A percentile compares a stretch with the other conserved stretches of the same genome.
Evolutionary conservation across 495 filamentous ascomycete genomes (phyloP).

Genomic region (Aspergillus avenaceus): DNA sequence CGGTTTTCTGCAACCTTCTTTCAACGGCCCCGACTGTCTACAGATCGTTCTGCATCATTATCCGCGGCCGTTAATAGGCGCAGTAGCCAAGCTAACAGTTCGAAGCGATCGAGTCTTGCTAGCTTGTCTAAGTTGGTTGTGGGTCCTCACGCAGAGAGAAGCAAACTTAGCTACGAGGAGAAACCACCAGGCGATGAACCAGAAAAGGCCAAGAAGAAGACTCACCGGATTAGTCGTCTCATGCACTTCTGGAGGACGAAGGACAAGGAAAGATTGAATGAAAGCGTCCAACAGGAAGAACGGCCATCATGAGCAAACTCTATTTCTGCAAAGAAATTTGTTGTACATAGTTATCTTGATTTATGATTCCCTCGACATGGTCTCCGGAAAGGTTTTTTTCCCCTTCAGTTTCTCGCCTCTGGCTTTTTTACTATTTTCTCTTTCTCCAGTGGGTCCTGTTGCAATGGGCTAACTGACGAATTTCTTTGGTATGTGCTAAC

Average conservation of each 20-base stretch:
- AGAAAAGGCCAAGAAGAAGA: constrained; percentile 66
- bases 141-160: constrained; percentile 70
- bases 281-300: constrained; percentile 19
- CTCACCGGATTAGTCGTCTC: constrained; percentile 70
- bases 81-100: constrained; percentile 34
- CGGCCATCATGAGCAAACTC: constrained; percentile 19
- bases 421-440: constrained; percentile 15
- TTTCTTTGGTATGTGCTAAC: constrained; percentile 33
- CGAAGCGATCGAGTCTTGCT: constrained; percentile 76
- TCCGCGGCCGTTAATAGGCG: constrained; percentile 62
- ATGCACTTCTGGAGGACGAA: constrained; percentile 80
- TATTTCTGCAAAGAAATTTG: constrained; percentile 10
- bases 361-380: constrained; percentile 20
- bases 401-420: constrained; percentile 8
- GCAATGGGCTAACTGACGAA: constrained; percentile 37
- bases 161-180: constrained; percentile 75
- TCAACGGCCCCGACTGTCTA: constrained; percentile 39
- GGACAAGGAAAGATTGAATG: constrained; percentile 38
- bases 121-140: constrained; percentile 82
- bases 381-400: constrained; percentile 18
- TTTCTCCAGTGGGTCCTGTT: background rate
- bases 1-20: constrained; percentile 47
- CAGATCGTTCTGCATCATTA: constrained; percentile 65
- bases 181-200: constrained; percentile 49
- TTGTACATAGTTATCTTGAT: constrained; percentile 23